Evolutionary conservation across 768 basidiomycete genomes (phyloP), one percentile per base, ranked within the genome.

Genomic region (Leccinum truebloodii): DNA sequence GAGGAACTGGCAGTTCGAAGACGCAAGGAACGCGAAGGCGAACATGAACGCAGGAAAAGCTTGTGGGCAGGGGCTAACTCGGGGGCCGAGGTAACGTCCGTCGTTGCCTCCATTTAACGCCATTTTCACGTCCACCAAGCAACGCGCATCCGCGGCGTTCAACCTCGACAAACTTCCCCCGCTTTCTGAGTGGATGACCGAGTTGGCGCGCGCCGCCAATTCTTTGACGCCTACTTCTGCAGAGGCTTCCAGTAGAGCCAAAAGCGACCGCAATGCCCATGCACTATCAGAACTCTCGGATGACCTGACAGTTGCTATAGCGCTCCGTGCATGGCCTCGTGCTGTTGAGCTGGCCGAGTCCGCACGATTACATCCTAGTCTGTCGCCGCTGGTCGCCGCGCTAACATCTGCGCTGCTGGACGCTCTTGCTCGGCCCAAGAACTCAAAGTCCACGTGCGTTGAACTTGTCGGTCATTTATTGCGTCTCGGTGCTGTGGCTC

Each of bases 231-330:
- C 69, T 22, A 57, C 26, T 20, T 20, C 57, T 12, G 75, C 81
- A 62, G 70, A 72, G 52, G 72, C 79, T n/a, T 79, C 80, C 14
- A 84, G 84, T 16, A 90, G 89, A 71, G 88, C 89, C 61, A 89
- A 91, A 69, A 81, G 82, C 0, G 93, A 95, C 63, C 82, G 86
- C 53, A 94, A 97, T 72, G 78, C 86, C 1, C 84, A 88, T n/a
- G 97, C 90, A 86, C 84, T 91, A 12, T 87, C 89, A 50, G 95
- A 98, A 57, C 96, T 92, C 80, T 86, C 90, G 5, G 97, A 99
- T 68, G 87, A 95, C 49, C 76, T 98, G 24, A 92, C 92, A 0
- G 94, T 98, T 5, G 86, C 94, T 1, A 95, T 98, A 59, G 90
- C 95, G 1, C 77, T 95, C 51, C 83, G 92, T 54, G 85, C 92